Conservation (phyloP, 1,284 basidiomycete species). For the Cryptococcus sp. region DNA sequence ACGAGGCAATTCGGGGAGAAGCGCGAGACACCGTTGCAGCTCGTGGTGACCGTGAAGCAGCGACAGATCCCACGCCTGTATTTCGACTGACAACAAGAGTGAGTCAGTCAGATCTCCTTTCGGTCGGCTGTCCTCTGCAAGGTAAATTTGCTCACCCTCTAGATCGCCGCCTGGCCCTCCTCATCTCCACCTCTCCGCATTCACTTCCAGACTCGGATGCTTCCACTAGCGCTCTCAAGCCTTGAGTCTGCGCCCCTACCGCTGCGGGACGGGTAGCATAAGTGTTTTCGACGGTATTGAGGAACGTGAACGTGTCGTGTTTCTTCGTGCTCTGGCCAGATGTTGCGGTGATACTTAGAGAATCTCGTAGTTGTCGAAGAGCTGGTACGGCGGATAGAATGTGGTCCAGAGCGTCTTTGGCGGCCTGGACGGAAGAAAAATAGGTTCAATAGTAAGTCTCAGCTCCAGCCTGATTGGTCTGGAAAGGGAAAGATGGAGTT, state of each 20-base stretch:
- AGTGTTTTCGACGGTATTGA: slow-evolving; percentile 20
- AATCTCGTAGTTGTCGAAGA: slow-evolving; percentile 24
- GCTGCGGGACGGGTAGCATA: slow-evolving; percentile 31
- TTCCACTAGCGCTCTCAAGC: slow-evolving; percentile 32
- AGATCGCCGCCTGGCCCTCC: slow-evolving; percentile 1
- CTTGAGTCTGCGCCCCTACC: slow-evolving; percentile 16
- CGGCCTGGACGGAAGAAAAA: slow-evolving; percentile 12
- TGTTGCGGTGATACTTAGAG: slow-evolving; percentile 6
- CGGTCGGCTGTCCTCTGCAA: background rate
- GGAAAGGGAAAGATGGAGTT: background rate
- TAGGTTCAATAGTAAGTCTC: background rate
- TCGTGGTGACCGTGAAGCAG: slow-evolving; percentile 20
- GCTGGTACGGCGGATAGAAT: slow-evolving; percentile 31
- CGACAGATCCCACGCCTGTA: slow-evolving; percentile 15
- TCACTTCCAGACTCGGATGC: slow-evolving; percentile 25
- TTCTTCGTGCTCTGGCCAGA: background rate
- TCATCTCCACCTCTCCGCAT: slow-evolving; percentile 1
- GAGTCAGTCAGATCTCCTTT: background rate
- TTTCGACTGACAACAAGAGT: slow-evolving; percentile 8
- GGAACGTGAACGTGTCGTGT: background rate
- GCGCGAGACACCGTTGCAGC: background rate
- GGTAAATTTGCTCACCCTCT: slow-evolving; percentile 9
- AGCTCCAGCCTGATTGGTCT: background rate
- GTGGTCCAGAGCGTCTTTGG: slow-evolving; percentile 29
- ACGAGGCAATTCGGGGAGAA: background rate